Base-by-base conservation (phyloP, 352 stramenopile genomes). In the Phytophthora lateralis region DNA sequence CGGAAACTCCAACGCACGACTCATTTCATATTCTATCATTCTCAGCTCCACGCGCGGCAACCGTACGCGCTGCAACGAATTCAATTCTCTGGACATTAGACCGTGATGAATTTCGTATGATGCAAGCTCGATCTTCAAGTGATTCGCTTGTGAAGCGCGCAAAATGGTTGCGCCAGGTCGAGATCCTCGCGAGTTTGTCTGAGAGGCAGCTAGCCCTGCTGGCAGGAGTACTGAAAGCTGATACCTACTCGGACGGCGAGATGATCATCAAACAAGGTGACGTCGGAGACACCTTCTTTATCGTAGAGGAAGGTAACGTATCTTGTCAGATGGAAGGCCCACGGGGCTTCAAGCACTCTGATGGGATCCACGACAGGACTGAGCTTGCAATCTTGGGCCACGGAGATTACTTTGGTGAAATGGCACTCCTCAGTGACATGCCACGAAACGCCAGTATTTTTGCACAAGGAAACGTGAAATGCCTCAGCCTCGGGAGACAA, bases 331-430 rank as follows among this genome's bases (percentile, higher is more conserved):
- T 89, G 32, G 78, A 89, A 63, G 76, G 71, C 0, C 63, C 63
- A 29, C 63, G 63, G n/a, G 63, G 63, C 5, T 64, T 72, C 35
- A 72, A 72, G 24, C 37, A 48, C 30, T 39, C 59, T 17, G 63
- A 70, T 35, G 55, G 46, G 4, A 2, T 11, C 12, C 50, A 54
- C 4, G 21, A 39, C 15, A 54, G 27, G 21, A 56, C 20, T 17
- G 53, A 92, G 65, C 75, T 92, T 38, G 80, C 82, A 12, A 71
- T 70, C 44, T 85, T 89, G 21, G 69, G 69, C 4, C 75, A 76
- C 1, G 87, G 90, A 14, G 88, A 91, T 37, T 98, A 96, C 66
- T 97, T 98, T 61, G 91, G 91, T n/a, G 91, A 97, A 62, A 89
- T 90, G 71, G 88, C 90, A n/a, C 73, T 98, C 38, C 75, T 97